Evolutionary conservation across 306 rosid genomes (phyloP).

Genomic region (Boehmeria nivea): DNA sequence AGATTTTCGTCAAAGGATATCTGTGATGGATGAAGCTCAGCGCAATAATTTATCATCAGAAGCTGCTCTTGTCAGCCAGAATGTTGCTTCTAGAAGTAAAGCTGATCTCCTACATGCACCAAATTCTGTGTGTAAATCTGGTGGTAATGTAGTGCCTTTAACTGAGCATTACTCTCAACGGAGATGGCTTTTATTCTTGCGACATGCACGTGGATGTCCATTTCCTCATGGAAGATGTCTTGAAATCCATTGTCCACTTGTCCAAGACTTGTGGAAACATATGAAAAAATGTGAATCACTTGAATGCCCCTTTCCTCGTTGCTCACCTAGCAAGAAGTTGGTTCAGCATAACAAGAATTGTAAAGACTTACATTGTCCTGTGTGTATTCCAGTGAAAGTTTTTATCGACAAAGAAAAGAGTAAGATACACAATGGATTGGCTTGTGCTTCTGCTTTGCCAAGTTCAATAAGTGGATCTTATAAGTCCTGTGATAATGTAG

Average conservation of each 20-base stretch:
- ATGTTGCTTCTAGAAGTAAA: slow-evolving; percentile 40
- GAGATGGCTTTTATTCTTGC: slow-evolving; percentile 86
- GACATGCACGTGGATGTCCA: slow-evolving; percentile 74
- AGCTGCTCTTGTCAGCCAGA: slow-evolving; percentile 57
- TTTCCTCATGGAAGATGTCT: slow-evolving; percentile 81
- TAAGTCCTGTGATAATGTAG: slow-evolving; percentile 46
- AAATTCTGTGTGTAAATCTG: slow-evolving; percentile 20
- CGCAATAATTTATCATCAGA: slow-evolving; percentile 74
- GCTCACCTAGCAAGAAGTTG: slow-evolving; percentile 66
- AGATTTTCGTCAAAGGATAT: slow-evolving; percentile 46
- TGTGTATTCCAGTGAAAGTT: slow-evolving; percentile 67
- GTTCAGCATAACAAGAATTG: slow-evolving; percentile 64
- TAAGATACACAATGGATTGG: slow-evolving; percentile 30
- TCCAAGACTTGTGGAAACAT: slow-evolving; percentile 70
- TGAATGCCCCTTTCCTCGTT: slow-evolving; percentile 51
- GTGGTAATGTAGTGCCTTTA: slow-evolving; percentile 10
- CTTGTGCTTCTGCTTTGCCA: slow-evolving; percentile 48
- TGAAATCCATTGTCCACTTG: slow-evolving; percentile 50
- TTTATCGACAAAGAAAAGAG: slow-evolving; percentile 34
- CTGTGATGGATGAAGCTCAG: slow-evolving; percentile 71
- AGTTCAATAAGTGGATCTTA: slow-evolving; percentile 44
- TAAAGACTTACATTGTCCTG: slow-evolving; percentile 64
- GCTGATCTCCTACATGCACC: slow-evolving; percentile 36
- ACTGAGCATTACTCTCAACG: slow-evolving; percentile 61
- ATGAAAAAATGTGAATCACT: slow-evolving; percentile 43